A percentile compares a stretch with the other conserved stretches of the same genome.
These are phyloP conservation scores for Hortiboletus flavorubellus DNA, from an alignment of 768 basidiomycete genomes.

Conservation along the genomic window DNA sequence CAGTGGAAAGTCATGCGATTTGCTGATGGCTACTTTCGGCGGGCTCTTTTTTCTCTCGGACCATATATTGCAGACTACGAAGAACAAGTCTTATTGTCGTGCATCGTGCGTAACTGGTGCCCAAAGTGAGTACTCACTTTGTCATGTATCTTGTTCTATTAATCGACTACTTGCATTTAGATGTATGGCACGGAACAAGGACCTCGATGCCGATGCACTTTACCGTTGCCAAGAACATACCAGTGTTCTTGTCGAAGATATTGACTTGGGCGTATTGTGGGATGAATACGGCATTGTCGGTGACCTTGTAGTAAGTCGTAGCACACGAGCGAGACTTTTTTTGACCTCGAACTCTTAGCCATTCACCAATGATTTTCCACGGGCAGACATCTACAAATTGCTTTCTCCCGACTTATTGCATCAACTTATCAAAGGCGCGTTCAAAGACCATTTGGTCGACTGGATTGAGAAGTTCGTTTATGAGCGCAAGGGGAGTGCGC, in stretches of 20 bases:
- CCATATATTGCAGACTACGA: constrained; percentile 41
- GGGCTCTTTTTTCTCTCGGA: constrained; percentile 12
- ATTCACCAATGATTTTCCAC: constrained; percentile 31
- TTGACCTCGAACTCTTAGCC: constrained; percentile 15
- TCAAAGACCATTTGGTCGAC: background rate
- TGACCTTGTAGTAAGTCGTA: constrained; percentile 5
- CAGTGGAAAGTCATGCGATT: background rate
- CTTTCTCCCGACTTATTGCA: background rate
- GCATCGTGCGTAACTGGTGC: constrained; percentile 37
- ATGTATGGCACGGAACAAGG: background rate
- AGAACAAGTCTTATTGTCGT: constrained; percentile 34
- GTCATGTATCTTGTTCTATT: no score
- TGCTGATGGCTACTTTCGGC: background rate
- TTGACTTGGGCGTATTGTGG: constrained; percentile 16
- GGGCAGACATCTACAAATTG: constrained; percentile 30
- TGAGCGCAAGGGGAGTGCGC: no score
- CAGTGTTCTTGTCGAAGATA: background rate
- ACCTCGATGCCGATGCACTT: background rate
- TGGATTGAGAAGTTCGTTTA: background rate
- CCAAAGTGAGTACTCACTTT: background rate
- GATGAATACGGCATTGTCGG: constrained; percentile 23
- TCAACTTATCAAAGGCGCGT: background rate
- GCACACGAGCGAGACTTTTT: no score
- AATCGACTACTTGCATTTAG: background rate
- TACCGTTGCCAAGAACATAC: background rate